Conservation (phyloP, 2,329 filamentous ascomycete species). For the Trichoderma brevicompactum region DNA sequence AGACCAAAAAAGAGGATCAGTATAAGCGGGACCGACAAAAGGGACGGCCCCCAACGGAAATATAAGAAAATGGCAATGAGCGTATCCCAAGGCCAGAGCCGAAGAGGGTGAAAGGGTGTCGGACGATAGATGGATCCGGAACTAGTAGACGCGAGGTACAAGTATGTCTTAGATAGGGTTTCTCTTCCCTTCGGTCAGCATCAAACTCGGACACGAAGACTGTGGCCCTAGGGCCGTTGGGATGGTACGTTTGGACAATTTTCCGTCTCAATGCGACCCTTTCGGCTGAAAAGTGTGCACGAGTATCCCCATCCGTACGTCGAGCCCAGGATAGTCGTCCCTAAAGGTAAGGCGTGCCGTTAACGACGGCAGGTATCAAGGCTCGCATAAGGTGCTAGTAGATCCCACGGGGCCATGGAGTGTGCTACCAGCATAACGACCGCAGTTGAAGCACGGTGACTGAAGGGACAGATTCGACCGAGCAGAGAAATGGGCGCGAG, state of each 20-base stretch:
- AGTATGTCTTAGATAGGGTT: constrained; percentile 22
- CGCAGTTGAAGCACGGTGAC: background rate
- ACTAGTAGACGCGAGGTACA: constrained; percentile 10
- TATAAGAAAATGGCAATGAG: constrained; percentile 18
- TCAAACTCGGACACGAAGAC: constrained; percentile 15
- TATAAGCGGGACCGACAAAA: constrained; percentile 13
- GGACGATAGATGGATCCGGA: constrained; percentile 17
- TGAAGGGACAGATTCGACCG: constrained; percentile 10
- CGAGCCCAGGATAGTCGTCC: constrained; percentile 9
- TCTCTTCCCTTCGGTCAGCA: constrained; percentile 12
- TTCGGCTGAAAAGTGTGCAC: background rate
- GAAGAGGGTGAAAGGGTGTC: constrained; percentile 15
- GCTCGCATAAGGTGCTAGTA: constrained; percentile 7
- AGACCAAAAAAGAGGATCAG: constrained; percentile 12
- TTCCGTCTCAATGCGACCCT: constrained; percentile 10
- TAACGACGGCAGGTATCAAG: constrained; percentile 12
- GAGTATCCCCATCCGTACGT: background rate
- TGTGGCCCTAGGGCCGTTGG: background rate
- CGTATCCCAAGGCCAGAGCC: background rate
- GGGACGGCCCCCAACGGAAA: constrained; percentile 2
- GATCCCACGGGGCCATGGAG: background rate
- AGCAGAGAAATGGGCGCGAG: constrained; percentile 9
- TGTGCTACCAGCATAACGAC: background rate
- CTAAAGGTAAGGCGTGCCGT: constrained; percentile 7
- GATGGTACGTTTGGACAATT: constrained; percentile 6